These are phyloP conservation scores for Trebouxia gelatinosa DNA, from an alignment of 163 green algal species.

Conservation along the genomic window DNA sequence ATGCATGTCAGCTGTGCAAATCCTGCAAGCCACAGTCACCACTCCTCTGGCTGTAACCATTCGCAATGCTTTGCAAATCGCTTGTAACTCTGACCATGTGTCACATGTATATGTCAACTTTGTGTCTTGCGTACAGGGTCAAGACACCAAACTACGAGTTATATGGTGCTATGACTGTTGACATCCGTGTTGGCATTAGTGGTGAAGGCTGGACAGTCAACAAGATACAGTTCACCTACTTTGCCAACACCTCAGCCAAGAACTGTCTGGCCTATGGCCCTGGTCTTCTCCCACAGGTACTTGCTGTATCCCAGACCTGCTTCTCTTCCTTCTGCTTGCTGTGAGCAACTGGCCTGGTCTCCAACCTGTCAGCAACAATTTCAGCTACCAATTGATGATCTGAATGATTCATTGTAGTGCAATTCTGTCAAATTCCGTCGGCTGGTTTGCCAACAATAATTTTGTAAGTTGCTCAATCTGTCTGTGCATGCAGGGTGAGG, in stretches of 20 bases:
- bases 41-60: no score
- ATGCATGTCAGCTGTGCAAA: no score
- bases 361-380: not conserved
- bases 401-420: not conserved
- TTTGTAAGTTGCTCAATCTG: no score
- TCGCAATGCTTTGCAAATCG: no score
- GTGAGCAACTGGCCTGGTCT: not conserved
- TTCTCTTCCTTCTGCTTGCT: not conserved
- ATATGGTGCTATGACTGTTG: conserved; percentile 70
- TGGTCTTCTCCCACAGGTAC: conserved; percentile 55
- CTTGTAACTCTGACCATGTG: no score
- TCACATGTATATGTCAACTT: no score
- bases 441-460: not conserved
- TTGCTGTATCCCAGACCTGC: not conserved
- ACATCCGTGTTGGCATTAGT: conserved; percentile 68
- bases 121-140: conserved; percentile 36
- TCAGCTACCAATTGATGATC: not conserved
- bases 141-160: conserved; percentile 79
- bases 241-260: conserved; percentile 78
- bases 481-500: conserved; percentile 30
- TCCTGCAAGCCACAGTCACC: no score
- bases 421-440: not conserved
- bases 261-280: conserved; percentile 83
- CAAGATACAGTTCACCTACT: conserved; percentile 79
- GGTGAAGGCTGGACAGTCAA: conserved; percentile 88